Percentiles rank a stretch among this genome's conserved stretches.
Conservation (phyloP, 805 yeast species). For the Tetrapisispora arboricola region DNA sequence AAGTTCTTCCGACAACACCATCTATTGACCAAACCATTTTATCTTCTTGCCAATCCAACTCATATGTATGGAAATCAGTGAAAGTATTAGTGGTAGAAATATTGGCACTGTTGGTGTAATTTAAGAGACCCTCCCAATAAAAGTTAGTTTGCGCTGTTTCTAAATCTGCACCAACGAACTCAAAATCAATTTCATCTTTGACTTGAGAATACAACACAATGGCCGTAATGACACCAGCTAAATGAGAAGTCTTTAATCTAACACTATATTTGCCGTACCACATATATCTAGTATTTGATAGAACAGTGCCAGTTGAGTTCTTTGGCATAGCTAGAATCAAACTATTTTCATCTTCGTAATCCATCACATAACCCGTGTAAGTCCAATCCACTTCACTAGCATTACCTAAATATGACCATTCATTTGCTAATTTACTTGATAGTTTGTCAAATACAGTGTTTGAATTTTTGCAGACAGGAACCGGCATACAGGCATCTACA, state of each 20-base stretch:
- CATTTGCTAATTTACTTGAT: constrained; percentile 26
- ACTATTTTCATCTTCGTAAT: constrained; percentile 42
- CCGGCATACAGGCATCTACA: constrained; percentile 69
- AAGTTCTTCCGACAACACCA: constrained; percentile 55
- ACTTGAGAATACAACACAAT: constrained; percentile 73
- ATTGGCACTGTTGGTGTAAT: constrained; percentile 52
- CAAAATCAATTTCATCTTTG: constrained; percentile 85
- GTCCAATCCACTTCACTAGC: constrained; percentile 58
- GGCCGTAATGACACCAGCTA: constrained; percentile 74
- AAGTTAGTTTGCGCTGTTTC: constrained; percentile 63
- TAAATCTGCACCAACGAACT: constrained; percentile 70
- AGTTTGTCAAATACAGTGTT: constrained; percentile 34
- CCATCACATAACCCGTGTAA: constrained; percentile 45
- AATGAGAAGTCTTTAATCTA: constrained; percentile 61
- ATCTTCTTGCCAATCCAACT: constrained; percentile 76
- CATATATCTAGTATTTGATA: constrained; percentile 66
- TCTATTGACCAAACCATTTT: constrained; percentile 61
- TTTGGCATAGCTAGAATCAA: constrained; percentile 71
- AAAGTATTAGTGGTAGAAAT: constrained; percentile 39
- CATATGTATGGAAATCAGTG: constrained; percentile 62
- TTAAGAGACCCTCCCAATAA: constrained; percentile 64
- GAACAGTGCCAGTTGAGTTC: constrained; percentile 61
- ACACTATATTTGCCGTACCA: constrained; percentile 84
- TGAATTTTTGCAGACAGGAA: constrained; percentile 58
- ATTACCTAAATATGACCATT: constrained; percentile 56